Evolutionary conservation across 768 basidiomycete genomes (phyloP).

Genomic region (Xerocomus brunneocitrinus): DNA sequence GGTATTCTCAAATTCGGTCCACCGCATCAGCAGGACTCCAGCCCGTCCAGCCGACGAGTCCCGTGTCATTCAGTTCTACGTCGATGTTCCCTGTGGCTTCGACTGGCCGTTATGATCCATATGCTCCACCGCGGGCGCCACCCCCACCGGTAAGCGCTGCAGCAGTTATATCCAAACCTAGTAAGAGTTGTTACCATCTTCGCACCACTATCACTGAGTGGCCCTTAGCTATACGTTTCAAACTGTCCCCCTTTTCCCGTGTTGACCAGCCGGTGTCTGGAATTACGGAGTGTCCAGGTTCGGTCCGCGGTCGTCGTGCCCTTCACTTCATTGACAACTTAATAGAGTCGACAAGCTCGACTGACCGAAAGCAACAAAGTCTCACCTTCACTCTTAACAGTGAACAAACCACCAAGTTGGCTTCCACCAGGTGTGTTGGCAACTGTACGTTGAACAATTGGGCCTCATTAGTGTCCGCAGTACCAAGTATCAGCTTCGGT

Average conservation of each 20-base stretch:
- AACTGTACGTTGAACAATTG: background rate
- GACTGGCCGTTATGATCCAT: constrained; percentile 59
- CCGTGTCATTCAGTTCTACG: constrained; percentile 19
- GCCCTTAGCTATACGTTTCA: constrained; percentile 63
- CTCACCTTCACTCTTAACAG: constrained; percentile 60
- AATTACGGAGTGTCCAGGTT: constrained; percentile 78
- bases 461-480: constrained; percentile 33
- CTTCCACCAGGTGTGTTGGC: constrained; percentile 46
- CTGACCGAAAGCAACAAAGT: constrained; percentile 65
- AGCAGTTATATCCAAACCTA: constrained; percentile 27
- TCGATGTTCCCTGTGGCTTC: constrained; percentile 23
- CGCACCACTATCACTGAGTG: constrained; percentile 9
- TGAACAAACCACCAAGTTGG: constrained; percentile 62
- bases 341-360: constrained; percentile 71
- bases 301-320: constrained; percentile 6
- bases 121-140: constrained; percentile 52
- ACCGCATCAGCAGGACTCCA: constrained; percentile 23
- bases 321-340: constrained; percentile 3
- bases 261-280: constrained; percentile 61
- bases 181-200: constrained; percentile 20
- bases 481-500: constrained; percentile 70
- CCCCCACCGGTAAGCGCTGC: constrained; percentile 37
- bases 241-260: constrained; percentile 72
- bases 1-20: constrained; percentile 27
- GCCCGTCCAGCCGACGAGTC: constrained; percentile 19